phyloP scores from a whole-genome alignment of 2,329 filamentous ascomycete species.

The Hymenoscyphus linearis region DNA sequence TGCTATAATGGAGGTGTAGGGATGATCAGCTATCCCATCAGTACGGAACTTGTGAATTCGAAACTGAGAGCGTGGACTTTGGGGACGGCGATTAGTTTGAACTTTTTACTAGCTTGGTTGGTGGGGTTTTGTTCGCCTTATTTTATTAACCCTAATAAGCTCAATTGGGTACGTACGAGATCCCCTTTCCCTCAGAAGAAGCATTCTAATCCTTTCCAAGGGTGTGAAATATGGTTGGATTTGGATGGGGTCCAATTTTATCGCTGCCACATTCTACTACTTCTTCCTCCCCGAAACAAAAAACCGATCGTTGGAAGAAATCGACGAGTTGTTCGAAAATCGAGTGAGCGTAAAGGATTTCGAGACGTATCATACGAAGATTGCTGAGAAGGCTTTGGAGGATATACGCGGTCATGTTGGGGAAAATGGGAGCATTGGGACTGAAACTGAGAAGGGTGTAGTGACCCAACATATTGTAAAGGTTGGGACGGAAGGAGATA shows the following conservation, averaged over 20 bases:
- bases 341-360: constrained; percentile 13
- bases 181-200: constrained; percentile 21
- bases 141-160: constrained; percentile 35
- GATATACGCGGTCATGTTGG: constrained; percentile 8
- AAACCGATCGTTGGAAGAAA: constrained; percentile 36
- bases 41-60: constrained; percentile 34
- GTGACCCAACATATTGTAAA: constrained; percentile 3
- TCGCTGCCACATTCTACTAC: constrained; percentile 34
- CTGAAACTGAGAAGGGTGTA: constrained; percentile 9
- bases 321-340: constrained; percentile 34
- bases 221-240: constrained; percentile 37
- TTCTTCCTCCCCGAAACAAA: constrained; percentile 36
- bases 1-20: constrained; percentile 34
- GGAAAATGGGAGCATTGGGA: constrained; percentile 1
- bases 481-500: background rate
- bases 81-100: constrained; percentile 39
- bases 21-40: constrained; percentile 15
- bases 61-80: constrained; percentile 41
- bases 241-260: constrained; percentile 34
- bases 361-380: constrained; percentile 7
- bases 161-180: constrained; percentile 30
- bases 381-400: constrained; percentile 14
- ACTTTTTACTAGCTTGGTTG: constrained; percentile 35
- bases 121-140: constrained; percentile 31
- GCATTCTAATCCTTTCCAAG: constrained; percentile 19